Evolutionary conservation across 345 rosid species (phyloP), one percentile per base, ranked within the genome.

Genomic region (Syzygium oleosum): DNA sequence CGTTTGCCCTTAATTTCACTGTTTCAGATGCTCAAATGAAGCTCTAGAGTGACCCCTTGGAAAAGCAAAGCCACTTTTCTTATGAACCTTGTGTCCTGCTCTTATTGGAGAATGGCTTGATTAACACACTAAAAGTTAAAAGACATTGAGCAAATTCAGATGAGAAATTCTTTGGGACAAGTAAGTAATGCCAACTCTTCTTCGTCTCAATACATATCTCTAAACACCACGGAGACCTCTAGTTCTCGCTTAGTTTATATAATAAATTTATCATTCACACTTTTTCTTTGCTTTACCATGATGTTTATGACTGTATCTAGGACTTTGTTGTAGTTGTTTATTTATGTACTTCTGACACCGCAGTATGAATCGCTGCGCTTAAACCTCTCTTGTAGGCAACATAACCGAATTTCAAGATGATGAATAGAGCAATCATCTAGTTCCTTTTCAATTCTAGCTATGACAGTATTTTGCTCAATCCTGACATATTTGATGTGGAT

Each of bases 91-190:
- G 86, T 85, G 80, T 49, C 87, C 41, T 61, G 73, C n/a, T 93
- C 93, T 85, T 85, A 85, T 46, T 10, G 80, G 79, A 85, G 73
- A 61, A 59, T 51, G 80, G 87, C 49, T 34, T n/a, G 31, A 65
- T 43, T 63, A 27, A 73, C 83, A 73, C 78, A 22, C 25, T 38
- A 34, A 73, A 73, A 38, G 83, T 73, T 21, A 41, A 73, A 73
- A 73, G 83, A 38, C 49, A 73, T 19, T 38, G 27, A 19, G 49
- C 83, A 73, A 38, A 73, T 73, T 73, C 8, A 43, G 23, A 10
- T 38, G 14, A 38, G 83, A 73, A 73, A 73, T 73, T 73, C 83
- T 73, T 73, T 12, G 83, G 80, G 49, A 73, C 83, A 34, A 73
- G 25, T 38, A 73, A 5, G 21, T 38, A 73, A 34, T 34, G 46